Conservation (phyloP, 176 grass and related monocot species). For the Puccinellia tenuiflora region DNA sequence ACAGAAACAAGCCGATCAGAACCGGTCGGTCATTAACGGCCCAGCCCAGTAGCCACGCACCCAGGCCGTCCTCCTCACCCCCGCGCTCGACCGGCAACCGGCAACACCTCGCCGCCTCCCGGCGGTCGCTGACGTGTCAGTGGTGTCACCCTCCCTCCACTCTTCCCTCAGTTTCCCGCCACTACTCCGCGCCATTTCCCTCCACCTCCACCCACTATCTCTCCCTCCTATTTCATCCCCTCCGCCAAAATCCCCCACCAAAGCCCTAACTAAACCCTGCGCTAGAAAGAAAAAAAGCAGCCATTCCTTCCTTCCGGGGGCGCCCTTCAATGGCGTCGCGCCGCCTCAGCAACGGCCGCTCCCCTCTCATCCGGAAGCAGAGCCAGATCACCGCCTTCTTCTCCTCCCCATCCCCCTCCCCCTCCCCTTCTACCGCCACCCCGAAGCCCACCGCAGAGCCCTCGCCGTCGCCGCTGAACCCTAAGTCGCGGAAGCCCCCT, state of each 20-base stretch:
- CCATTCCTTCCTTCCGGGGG: not conserved
- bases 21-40: not conserved
- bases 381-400: slow-evolving; percentile 95
- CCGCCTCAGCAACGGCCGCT: slow-evolving; percentile 78
- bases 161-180: slow-evolving; percentile 16
- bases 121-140: slow-evolving; percentile 17
- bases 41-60: not conserved
- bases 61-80: not conserved
- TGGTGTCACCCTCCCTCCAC: not conserved
- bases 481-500: slow-evolving; percentile 42
- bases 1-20: too few relatives aligned
- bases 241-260: not conserved
- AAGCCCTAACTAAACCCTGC: slow-evolving; percentile 36
- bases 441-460: slow-evolving; percentile 12
- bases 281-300: not conserved
- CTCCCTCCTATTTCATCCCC: not conserved
- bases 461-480: slow-evolving; percentile 46
- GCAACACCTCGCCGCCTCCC: slow-evolving; percentile 9
- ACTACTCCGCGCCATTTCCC: slow-evolving; percentile 24
- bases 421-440: not conserved
- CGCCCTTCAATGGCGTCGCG: slow-evolving; percentile 34
- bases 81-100: not conserved
- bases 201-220: not conserved
- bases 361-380: slow-evolving; percentile 81
- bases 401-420: slow-evolving; percentile 28